Evolutionary conservation across 2,329 filamentous ascomycete genomes (phyloP), one percentile per base, ranked within the genome.

Genomic region (Dothideomycetes sp.): DNA sequence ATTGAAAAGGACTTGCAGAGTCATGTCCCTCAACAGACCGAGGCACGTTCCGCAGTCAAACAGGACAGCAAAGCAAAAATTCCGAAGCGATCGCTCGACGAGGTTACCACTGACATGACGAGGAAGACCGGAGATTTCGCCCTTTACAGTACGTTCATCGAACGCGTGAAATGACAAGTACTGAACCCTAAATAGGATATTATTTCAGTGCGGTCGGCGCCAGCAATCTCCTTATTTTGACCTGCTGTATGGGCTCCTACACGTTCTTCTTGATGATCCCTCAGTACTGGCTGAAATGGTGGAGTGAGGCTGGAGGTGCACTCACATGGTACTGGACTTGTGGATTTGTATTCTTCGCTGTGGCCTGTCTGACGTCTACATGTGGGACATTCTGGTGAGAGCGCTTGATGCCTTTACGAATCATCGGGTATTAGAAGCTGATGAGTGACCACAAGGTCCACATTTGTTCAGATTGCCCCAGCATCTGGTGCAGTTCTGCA

Each of bases 391-490:
- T 56, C 37, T 60, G 54, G 53, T 41, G 5, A 40, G 52, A 43
- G 45, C 30, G 31, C 34, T 17, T 34, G 29, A 33, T 29, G 24
- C 19, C 7, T 32, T 32, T 5, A 32, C 5, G 8, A 8, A 4
- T n/a, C n/a, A n/a, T n/a, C n/a, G n/a, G n/a, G n/a, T n/a, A n/a
- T n/a, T 11, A 2, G 9, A 7, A 8, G 15, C 15, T 19, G 3
- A 18, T 2, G 3, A 22, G 27, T 37, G 9, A 37, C 36, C 17
- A 9, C 5, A 17, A 37, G 61, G 57, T 63, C 69, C 52, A 60
- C 72, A 45, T 65, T 73, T 34, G 65, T 73, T 27, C 64, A 56
- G 3, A 71, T 73, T 64, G 66, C 73, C 3, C 70, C 70, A 2
- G 63, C 61, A 22, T 71, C 69, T 12, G 68, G 67, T 3, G 59